Conservation (phyloP, 2,329 filamentous ascomycete genomes). For the Delphinella strobiligena region DNA sequence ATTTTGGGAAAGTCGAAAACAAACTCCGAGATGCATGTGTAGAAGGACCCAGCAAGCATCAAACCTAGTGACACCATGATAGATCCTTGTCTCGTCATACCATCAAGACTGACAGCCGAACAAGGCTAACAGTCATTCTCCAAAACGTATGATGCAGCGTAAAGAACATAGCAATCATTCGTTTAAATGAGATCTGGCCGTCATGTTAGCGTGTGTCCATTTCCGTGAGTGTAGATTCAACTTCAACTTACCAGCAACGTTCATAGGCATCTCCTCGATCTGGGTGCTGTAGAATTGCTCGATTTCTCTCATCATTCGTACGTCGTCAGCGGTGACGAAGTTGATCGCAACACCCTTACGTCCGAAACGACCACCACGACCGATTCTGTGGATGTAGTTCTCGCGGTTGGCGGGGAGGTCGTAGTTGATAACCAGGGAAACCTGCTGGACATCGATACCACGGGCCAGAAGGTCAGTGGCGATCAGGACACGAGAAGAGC, state of each 20-base stretch:
- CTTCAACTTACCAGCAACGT: slow-evolving; percentile 48
- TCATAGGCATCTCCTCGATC: slow-evolving; percentile 99
- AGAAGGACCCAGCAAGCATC: slow-evolving; percentile 7
- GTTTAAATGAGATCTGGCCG: slow-evolving; percentile 27
- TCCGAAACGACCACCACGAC: slow-evolving; percentile 98
- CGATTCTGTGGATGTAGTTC: slow-evolving; percentile 99
- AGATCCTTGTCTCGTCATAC: slow-evolving; percentile 7
- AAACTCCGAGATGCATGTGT: slow-evolving; percentile 10
- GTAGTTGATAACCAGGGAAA: slow-evolving; percentile 99
- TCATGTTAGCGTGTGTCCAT: slow-evolving; percentile 39
- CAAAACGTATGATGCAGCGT: slow-evolving; percentile 1
- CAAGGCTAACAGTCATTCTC: background rate
- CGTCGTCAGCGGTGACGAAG: slow-evolving; percentile 98
- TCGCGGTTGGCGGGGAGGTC: slow-evolving; percentile 97
- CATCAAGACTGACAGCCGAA: slow-evolving; percentile 3
- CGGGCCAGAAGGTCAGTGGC: slow-evolving; percentile 94
- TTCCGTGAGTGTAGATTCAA: slow-evolving; percentile 38
- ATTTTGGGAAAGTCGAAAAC: slow-evolving; percentile 7
- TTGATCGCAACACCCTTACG: slow-evolving; percentile 99
- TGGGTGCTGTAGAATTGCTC: slow-evolving; percentile 99
- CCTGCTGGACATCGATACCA: slow-evolving; percentile 99
- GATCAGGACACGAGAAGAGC: slow-evolving; percentile 95
- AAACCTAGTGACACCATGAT: slow-evolving; percentile 5
- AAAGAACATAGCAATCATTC: slow-evolving; percentile 5
- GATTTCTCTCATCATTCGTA: slow-evolving; percentile 99